Evolutionary conservation across 768 basidiomycete species (phyloP), one percentile per base, ranked within the genome.

Genomic region (Pulveroboletus sp.): DNA sequence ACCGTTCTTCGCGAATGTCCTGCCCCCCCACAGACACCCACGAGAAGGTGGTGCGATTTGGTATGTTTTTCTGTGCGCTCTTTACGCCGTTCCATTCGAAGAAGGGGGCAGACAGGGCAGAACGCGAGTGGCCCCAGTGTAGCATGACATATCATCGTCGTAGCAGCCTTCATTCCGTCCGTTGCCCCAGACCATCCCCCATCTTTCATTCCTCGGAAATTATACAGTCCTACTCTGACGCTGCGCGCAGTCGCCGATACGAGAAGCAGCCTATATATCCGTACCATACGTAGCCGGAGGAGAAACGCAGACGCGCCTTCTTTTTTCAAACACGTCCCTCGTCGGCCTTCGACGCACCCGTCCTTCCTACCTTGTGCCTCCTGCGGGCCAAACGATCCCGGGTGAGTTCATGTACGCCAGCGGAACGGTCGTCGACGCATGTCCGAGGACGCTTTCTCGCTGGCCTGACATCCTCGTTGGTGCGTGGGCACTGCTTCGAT

Each of bases 161-260:
- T n/a, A n/a, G n/a, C n/a, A n/a, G n/a, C 26, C 48, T 33, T 54
- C 55, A 47, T 58, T 52, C 41, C 55, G 54, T 49, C 50, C 40
- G 39, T 50, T 30, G 11, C 43, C 51, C 40, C 46, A 54, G 35
- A 24, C 41, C 15, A n/a, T n/a, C n/a, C n/a, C n/a, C n/a, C 38
- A 45, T 26, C 17, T 43, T 63, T 64, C 63, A 61, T 64, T 61
- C 58, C 14, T 51, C 63, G 63, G 63, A 66, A 55, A 64, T 66
- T 60, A 64, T 51, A 3, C 15, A n/a, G n/a, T n/a, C n/a, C n/a
- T 35, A 38, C 49, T 51, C 50, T 47, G 21, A 37, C 42, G 30
- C 40, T 60, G 47, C 39, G 44, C n/a, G 37, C 15, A 36, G 54
- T 47, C 49, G 46, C 39, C 30, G 41, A 53, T 54, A 47, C n/a